Base-by-base conservation (phyloP, 306 rosid species). In the Cucurbita moschata region DNA sequence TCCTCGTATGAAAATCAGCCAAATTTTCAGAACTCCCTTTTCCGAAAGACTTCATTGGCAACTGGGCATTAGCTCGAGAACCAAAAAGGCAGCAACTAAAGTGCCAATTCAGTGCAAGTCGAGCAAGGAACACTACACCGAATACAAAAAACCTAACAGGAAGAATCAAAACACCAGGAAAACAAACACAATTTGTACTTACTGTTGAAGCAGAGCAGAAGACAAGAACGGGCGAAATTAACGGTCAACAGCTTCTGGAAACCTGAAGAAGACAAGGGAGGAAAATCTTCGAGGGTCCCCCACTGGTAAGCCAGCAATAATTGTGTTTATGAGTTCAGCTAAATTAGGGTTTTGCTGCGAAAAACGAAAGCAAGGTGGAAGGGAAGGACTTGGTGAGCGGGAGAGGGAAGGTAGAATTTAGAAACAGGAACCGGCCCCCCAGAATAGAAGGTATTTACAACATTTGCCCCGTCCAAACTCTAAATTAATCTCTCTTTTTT, bases 261-360 rank as follows among this genome's bases (percentile, higher is more conserved):
- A 51, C 74, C n/a, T 50, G 3, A 50, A 70, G 74, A 70, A 23
- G 73, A 69, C 47, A 51, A 30, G 10, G 1, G 4, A 51, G 7
- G 35, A 16, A 50, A 70, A 30, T 30, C 30, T 15, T 30, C 5
- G 47, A 12, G 55, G 55, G 59, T 70, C 40, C 73, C 15, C 59
- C 58, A 30, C 1, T 2, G 44, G 4, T 26, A 60, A 9, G 16
- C 2, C 7, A 49, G 56, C 0, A 30, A 37, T 7, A 70, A 49
- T 30, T 49, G 16, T 14, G 74, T 30, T 26, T 70, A 9, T 35
- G 3, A 50, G 60, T 9, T 13, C 11, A 2, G 44, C 42, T 26
- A 35, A 51, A 49, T 70, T 70, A 70, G 74, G 74, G 74, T 70
- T 70, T 70, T 70, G 74, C 42, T 35, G 60, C 35, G 47, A 9